Evolutionary conservation across 169 alveolate species (phyloP).

Genomic region (Eimeria praecox): DNA sequence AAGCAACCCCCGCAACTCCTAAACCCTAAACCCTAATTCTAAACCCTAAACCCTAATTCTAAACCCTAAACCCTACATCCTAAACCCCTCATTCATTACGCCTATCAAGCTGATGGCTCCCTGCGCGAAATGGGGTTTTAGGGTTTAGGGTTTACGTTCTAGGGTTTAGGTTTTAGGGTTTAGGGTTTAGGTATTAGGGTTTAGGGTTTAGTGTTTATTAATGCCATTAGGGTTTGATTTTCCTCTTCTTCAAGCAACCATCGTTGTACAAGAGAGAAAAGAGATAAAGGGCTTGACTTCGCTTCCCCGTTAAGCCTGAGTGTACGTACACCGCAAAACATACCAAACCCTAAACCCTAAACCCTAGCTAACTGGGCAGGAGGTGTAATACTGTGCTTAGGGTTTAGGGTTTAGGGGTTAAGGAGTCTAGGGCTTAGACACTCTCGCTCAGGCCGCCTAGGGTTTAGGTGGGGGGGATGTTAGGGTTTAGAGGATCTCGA

Average conservation of each 20-base stretch:
- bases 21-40: not conserved
- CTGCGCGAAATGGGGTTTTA: too few relatives aligned
- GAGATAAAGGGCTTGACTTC: not conserved
- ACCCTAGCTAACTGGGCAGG: too few relatives aligned
- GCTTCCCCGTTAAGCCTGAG: not conserved
- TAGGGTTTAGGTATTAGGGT: not conserved
- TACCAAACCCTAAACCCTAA: too few relatives aligned
- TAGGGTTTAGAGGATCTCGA: too few relatives aligned
- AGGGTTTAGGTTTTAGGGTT: not conserved
- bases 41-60: not conserved
- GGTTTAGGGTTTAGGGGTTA: too few relatives aligned
- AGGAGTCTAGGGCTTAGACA: too few relatives aligned
- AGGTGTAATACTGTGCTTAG: not conserved
- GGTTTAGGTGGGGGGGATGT: too few relatives aligned
- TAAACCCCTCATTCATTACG: not conserved
- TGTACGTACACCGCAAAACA: not conserved
- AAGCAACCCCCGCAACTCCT: not conserved
- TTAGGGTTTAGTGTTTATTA: not conserved
- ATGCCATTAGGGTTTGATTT: not conserved
- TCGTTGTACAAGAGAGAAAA: not conserved
- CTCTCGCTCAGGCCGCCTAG: too few relatives aligned
- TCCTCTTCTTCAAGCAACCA: not conserved
- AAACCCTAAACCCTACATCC: not conserved
- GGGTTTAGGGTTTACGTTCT: not conserved
- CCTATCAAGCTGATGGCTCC: not conserved